phyloP scores from a whole-genome alignment of 73 alveolate species.

The Paramecium sexaurelia region DNA sequence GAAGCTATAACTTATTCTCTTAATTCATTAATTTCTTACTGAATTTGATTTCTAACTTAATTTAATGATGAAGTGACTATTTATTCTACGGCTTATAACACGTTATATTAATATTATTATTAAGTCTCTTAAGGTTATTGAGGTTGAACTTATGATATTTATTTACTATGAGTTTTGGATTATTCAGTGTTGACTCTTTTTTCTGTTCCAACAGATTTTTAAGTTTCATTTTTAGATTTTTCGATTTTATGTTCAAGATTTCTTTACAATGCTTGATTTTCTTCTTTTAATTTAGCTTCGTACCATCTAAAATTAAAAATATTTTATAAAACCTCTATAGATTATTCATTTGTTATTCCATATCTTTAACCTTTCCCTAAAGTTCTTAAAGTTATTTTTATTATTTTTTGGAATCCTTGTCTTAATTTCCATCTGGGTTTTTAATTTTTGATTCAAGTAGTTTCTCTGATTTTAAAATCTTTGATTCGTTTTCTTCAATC shows the following conservation, averaged over 20 bases:
- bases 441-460: conserved; percentile 23
- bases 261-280: conserved; percentile 22
- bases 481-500: conserved; percentile 53
- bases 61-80: neutral
- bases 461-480: conserved; percentile 32
- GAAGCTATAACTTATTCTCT: conserved; percentile 1
- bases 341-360: conserved; percentile 34
- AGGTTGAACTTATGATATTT: neutral
- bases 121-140: neutral
- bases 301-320: neutral
- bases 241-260: conserved; percentile 33
- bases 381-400: conserved; percentile 10
- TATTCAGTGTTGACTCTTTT: conserved; percentile 43
- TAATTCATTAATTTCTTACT: neutral
- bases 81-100: conserved; percentile 27
- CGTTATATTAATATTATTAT: conserved; percentile 2
- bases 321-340: neutral
- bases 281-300: conserved; percentile 41
- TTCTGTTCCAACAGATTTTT: neutral
- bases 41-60: conserved; percentile 15
- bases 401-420: conserved; percentile 30
- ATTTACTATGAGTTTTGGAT: conserved; percentile 47
- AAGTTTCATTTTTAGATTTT: conserved; percentile 15
- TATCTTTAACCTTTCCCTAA: conserved; percentile 5
- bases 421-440: neutral